A percentile compares a stretch with the other conserved stretches of the same genome.
Conservation (phyloP, 495 filamentous ascomycete genomes). For the Aspergillus panamensis region DNA sequence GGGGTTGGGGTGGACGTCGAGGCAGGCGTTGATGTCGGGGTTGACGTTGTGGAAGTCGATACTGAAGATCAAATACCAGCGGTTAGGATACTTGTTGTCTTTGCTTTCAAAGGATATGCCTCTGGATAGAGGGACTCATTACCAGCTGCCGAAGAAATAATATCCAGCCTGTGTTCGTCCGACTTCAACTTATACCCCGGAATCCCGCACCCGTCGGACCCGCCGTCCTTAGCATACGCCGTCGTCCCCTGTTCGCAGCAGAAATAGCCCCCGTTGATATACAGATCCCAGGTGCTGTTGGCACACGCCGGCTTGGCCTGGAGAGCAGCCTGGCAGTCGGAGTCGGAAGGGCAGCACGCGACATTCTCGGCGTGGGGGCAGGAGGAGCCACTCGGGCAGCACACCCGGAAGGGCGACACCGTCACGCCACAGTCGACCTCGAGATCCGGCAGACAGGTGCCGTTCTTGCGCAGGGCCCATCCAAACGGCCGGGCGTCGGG, state of each 20-base stretch:
- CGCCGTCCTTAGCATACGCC: background rate
- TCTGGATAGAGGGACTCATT: no score
- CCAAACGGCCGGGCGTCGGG: no score
- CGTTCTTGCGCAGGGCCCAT: constrained; percentile 9
- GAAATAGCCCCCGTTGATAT: constrained; percentile 9
- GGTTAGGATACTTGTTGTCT: no score
- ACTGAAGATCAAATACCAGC: no score
- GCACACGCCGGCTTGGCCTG: constrained; percentile 6
- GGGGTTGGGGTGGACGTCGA: background rate
- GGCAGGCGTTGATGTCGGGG: background rate
- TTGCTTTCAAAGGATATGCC: no score
- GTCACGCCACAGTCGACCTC: constrained; percentile 12
- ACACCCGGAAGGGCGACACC: constrained; percentile 2
- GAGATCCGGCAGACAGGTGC: constrained; percentile 4
- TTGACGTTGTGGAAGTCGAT: no score
- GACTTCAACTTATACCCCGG: background rate
- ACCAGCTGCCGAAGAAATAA: no score
- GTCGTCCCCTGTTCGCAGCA: constrained; percentile 7
- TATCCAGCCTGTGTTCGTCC: no score
- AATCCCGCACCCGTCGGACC: constrained; percentile 4
- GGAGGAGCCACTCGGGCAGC: constrained; percentile 2
- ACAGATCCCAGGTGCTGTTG: constrained; percentile 15
- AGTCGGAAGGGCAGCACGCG: constrained; percentile 6
- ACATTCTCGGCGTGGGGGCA: constrained; percentile 9
- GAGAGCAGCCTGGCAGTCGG: constrained; percentile 1